Base-by-base conservation (phyloP, 2,329 filamentous ascomycete species). In the Aspergillus amoenus region DNA sequence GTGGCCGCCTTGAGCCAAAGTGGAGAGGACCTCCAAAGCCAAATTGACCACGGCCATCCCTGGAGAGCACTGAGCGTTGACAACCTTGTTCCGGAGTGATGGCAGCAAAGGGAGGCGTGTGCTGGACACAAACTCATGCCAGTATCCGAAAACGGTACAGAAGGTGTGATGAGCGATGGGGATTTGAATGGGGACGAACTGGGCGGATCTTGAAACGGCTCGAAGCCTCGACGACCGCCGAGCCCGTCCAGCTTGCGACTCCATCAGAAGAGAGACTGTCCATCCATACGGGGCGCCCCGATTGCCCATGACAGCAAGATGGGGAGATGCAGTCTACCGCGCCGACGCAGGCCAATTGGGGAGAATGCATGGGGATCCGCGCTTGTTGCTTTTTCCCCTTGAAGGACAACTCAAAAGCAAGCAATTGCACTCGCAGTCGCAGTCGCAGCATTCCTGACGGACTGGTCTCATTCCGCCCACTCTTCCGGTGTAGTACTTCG, bases 91-190 rank as follows among this genome's bases (percentile, higher is more conserved):
- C 11, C 22, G 44, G 24, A 8, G 18, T 5, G 42, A 45, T n/a
- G 34, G 13, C 30, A 39, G 30, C 13, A 17, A 27, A 46, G 21
- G 32, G 34, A 11, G 34, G 32, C 17, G 30, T 53, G 50, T 17
- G 41, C 22, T 54, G 52, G 52, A 47, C 52, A 48, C 43, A 53
- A 13, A 42, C 21, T 46, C 22, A 55, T 55, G 53, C 46, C n/a
- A 3, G n/a, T 55, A 55, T 55, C 53, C 53, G 53, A 55, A 50
- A 55, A 48, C 52, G 34, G 52, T 9, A 41, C 27, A 30, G 27
- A 8, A 30, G 9, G 27, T 30, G 27, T 30, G 27, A 30, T 11
- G 27, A 11, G 27, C 27, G 27, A 30, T 30, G 27, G 27, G 9
- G 8, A 30, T 30, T 30, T 30, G 27, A 30, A 30, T 30, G 27